Conservation (phyloP, 495 filamentous ascomycete species). For the Aspergillus panamensis region DNA sequence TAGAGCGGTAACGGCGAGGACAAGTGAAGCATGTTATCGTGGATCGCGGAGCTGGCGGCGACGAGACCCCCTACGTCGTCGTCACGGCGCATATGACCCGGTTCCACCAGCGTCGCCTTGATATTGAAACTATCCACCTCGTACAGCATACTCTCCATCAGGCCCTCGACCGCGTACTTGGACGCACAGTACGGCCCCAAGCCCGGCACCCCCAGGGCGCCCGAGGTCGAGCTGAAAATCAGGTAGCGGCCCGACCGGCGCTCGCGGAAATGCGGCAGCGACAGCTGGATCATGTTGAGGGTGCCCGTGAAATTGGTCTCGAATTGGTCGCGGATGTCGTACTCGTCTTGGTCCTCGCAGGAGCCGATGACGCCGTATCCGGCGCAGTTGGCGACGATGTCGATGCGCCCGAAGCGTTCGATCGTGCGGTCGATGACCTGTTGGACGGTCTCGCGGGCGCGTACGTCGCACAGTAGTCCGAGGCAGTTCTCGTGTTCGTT, state of each 20-base stretch:
- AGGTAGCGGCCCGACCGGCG: slow-evolving; percentile 74
- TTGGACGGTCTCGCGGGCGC: slow-evolving; percentile 72
- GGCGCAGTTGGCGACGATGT: slow-evolving; percentile 88
- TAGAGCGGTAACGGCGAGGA: slow-evolving; percentile 66
- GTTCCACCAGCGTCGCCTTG: slow-evolving; percentile 88
- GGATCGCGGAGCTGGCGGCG: not conserved
- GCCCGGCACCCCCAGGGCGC: slow-evolving; percentile 85
- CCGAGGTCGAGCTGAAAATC: slow-evolving; percentile 88
- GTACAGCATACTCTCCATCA: slow-evolving; percentile 94
- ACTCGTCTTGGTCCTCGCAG: slow-evolving; percentile 94
- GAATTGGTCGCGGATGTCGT: slow-evolving; percentile 93
- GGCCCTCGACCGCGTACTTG: slow-evolving; percentile 92
- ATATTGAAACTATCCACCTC: slow-evolving; percentile 89
- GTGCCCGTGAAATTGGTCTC: slow-evolving; percentile 96
- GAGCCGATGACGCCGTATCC: slow-evolving; percentile 92
- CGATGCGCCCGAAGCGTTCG: slow-evolving; percentile 72
- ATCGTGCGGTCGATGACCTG: slow-evolving; percentile 66
- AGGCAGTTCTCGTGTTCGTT: slow-evolving; percentile 60
- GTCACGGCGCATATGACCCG: slow-evolving; percentile 81
- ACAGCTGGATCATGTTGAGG: slow-evolving; percentile 87
- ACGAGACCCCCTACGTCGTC: slow-evolving; percentile 50
- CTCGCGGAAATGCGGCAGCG: slow-evolving; percentile 81
- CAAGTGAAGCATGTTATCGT: slow-evolving; percentile 30
- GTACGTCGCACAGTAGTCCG: slow-evolving; percentile 83
- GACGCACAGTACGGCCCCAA: slow-evolving; percentile 93